Evolutionary conservation across 2,329 filamentous ascomycete genomes (phyloP).

Genomic region (Paraconiothyrium sp.): DNA sequence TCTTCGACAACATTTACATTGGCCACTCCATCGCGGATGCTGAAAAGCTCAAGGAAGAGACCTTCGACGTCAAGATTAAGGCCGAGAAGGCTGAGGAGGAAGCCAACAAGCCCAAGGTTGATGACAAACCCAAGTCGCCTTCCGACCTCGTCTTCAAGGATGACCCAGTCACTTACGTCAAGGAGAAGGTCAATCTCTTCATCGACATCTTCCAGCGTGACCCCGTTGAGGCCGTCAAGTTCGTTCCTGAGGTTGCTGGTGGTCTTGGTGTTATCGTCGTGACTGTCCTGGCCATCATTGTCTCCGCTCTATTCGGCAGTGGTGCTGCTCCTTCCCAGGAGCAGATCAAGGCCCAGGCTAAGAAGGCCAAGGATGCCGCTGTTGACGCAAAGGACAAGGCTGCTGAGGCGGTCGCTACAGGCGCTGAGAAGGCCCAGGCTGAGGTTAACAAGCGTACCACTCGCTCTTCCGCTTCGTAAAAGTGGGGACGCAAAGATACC

Average conservation of each 20-base stretch:
- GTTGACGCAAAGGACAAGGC: conserved; percentile 73
- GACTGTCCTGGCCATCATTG: conserved; percentile 74
- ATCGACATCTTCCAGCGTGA: conserved; percentile 82
- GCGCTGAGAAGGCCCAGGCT: conserved; percentile 78
- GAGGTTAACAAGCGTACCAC: conserved; percentile 71
- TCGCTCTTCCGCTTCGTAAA: conserved; percentile 49
- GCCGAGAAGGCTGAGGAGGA: conserved; percentile 84
- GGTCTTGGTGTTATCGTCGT: conserved; percentile 76
- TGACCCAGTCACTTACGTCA: conserved; percentile 86
- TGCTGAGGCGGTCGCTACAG: conserved; percentile 68
- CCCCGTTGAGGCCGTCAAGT: conserved; percentile 84
- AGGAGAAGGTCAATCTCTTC: conserved; percentile 95
- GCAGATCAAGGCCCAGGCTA: conserved; percentile 75
- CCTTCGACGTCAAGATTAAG: conserved; percentile 87
- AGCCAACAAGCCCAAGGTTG: conserved; percentile 79
- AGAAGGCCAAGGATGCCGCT: conserved; percentile 78
- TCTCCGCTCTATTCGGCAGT: conserved; percentile 73
- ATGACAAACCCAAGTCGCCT: conserved; percentile 72
- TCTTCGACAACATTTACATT: conserved; percentile 99
- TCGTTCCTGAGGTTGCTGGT: conserved; percentile 90
- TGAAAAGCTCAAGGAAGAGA: conserved; percentile 85
- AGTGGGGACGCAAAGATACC: neutral
- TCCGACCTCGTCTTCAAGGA: conserved; percentile 87
- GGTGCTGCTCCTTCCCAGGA: conserved; percentile 70
- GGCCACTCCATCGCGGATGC: conserved; percentile 96